Evolutionary conservation across 2,329 filamentous ascomycete species (phyloP).

Genomic region (Triangularia verruculosa): DNA sequence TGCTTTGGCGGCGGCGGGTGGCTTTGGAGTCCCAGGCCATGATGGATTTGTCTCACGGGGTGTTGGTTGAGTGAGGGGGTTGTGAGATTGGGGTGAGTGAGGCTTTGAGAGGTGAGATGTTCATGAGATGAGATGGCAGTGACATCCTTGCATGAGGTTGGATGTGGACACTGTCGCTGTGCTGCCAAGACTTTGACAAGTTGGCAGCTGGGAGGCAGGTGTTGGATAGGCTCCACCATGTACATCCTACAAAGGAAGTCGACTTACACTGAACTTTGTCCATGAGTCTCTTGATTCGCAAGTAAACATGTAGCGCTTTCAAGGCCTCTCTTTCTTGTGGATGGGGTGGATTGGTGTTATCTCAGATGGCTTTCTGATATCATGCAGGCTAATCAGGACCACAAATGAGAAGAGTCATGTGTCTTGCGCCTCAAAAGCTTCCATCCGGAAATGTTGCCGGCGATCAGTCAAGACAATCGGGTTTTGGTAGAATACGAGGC

Average conservation of each 20-base stretch:
- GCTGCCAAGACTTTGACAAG: background rate
- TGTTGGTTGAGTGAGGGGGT: background rate
- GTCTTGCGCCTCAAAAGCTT: background rate
- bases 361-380: background rate
- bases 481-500: too few relatives aligned
- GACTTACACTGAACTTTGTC: background rate
- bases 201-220: background rate
- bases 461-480: too few relatives aligned
- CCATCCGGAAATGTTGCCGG: background rate
- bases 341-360: background rate
- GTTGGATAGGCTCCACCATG: background rate
- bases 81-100: background rate
- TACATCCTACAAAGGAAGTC: background rate
- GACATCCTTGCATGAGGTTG: background rate
- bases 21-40: conserved; percentile 43
- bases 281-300: background rate
- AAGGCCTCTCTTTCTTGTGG: background rate
- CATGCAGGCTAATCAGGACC: background rate
- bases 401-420: background rate
- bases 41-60: background rate
- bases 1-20: conserved; percentile 47
- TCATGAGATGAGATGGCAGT: background rate
- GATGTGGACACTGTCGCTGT: background rate
- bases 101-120: background rate
- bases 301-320: background rate